These are phyloP conservation scores for Graphilbum sp. DNA, from an alignment of 2,329 filamentous ascomycete genomes.

Conservation along the genomic window DNA sequence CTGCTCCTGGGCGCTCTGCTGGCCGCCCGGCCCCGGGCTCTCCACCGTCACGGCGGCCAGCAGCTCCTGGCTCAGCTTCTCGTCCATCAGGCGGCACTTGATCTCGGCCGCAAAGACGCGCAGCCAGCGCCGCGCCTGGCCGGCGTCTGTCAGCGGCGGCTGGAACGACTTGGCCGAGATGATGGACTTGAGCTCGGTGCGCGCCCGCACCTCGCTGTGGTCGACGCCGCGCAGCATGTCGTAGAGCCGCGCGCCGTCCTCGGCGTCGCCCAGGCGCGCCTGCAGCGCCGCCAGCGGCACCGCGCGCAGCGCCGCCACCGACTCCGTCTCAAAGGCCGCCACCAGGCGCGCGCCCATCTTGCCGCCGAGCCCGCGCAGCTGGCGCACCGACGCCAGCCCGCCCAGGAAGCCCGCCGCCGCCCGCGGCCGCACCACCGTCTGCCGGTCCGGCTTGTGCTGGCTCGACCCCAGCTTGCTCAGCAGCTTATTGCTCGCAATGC, in stretches of 20 bases:
- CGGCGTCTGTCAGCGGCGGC: constrained; percentile 60
- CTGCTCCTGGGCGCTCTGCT: no score
- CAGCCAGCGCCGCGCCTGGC: constrained; percentile 73
- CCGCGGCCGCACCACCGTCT: constrained; percentile 83
- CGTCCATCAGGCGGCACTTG: constrained; percentile 74
- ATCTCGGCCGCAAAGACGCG: constrained; percentile 87
- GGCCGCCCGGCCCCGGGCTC: no score
- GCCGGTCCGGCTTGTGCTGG: constrained; percentile 83
- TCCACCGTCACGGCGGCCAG: constrained; percentile 4
- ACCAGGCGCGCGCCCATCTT: constrained; percentile 82
- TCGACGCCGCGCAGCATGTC: constrained; percentile 76
- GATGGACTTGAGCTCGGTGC: constrained; percentile 95
- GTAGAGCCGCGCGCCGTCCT: constrained; percentile 69
- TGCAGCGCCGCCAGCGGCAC: constrained; percentile 63
- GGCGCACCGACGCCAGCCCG: constrained; percentile 85
- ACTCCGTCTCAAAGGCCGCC: constrained; percentile 65
- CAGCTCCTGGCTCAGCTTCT: constrained; percentile 32
- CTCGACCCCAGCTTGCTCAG: constrained; percentile 84
- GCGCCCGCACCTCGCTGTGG: constrained; percentile 69
- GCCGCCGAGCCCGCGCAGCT: constrained; percentile 86
- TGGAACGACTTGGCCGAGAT: constrained; percentile 90
- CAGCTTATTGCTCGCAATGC: constrained; percentile 81
- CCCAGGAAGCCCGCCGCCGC: constrained; percentile 65
- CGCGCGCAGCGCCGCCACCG: constrained; percentile 56
- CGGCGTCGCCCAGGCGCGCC: constrained; percentile 60